phyloP scores from a whole-genome alignment of 75 land plant species.

The Azolla pinnata region DNA sequence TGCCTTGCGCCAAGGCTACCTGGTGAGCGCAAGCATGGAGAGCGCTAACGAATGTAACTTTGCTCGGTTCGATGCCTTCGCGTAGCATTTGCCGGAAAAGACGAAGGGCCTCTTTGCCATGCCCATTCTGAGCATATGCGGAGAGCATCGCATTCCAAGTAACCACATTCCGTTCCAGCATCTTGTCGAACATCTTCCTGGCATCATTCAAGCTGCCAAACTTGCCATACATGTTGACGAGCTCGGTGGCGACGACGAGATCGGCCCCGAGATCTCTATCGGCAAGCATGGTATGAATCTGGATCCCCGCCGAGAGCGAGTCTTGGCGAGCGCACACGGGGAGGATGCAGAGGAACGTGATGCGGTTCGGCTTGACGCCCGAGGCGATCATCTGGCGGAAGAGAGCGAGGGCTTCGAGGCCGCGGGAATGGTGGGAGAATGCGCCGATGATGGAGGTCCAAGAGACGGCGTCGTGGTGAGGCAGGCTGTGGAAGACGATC shows the following conservation, averaged over 20 bases:
- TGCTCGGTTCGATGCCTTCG: conserved; percentile 11
- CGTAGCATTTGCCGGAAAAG: conserved; percentile 15
- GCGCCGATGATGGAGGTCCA: conserved; percentile 40
- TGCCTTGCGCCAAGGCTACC: conserved; percentile 7
- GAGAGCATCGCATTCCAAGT: conserved; percentile 28
- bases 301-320: conserved; percentile 15
- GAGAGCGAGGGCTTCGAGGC: conserved; percentile 14
- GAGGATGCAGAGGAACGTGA: conserved; percentile 25
- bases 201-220: conserved; percentile 18
- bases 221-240: conserved; percentile 22
- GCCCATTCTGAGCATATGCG: conserved; percentile 17
- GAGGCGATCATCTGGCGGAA: conserved; percentile 21
- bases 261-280: conserved; percentile 1
- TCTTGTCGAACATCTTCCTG: conserved; percentile 4
- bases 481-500: too few relatives aligned
- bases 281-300: conserved; percentile 7
- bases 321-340: conserved; percentile 15
- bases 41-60: conserved; percentile 13
- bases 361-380: conserved; percentile 25
- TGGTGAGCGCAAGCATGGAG: conserved; percentile 16
- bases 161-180: conserved; percentile 5
- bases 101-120: conserved; percentile 4
- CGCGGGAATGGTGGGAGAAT: conserved; percentile 14
- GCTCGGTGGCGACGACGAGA: conserved; percentile 13
- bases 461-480: conserved; percentile 30